These are phyloP conservation scores for Pseudoneurospora amorphoporcata DNA, from an alignment of 495 filamentous ascomycete genomes.

Conservation along the genomic window DNA sequence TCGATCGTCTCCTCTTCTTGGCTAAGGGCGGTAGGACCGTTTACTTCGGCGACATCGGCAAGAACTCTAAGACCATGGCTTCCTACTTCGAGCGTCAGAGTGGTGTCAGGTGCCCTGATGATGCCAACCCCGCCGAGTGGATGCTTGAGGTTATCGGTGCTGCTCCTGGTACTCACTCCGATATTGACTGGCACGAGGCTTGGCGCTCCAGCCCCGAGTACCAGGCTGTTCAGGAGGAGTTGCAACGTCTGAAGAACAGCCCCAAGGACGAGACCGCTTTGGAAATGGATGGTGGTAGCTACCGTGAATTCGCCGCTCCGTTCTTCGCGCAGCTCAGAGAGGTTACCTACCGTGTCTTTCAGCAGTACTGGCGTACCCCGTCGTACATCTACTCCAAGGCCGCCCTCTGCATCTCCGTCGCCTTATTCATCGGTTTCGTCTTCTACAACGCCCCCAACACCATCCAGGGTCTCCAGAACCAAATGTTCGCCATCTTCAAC, in stretches of 20 bases:
- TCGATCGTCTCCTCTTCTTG: conserved; percentile 80
- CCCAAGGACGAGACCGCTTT: conserved; percentile 36
- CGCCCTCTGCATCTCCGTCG: conserved; percentile 46
- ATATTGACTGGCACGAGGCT: conserved; percentile 71
- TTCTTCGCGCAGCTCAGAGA: conserved; percentile 43
- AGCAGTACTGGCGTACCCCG: conserved; percentile 86
- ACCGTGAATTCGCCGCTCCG: conserved; percentile 46
- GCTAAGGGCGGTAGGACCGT: conserved; percentile 73
- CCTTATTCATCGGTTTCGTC: conserved; percentile 79
- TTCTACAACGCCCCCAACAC: conserved; percentile 65
- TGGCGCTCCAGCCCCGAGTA: conserved; percentile 75
- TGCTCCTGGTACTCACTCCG: conserved; percentile 65
- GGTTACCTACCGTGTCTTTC: conserved; percentile 58
- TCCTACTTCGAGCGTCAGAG: conserved; percentile 78
- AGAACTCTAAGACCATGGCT: conserved; percentile 61
- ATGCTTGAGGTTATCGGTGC: conserved; percentile 93
- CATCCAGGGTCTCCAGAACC: conserved; percentile 74
- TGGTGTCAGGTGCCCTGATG: conserved; percentile 56
- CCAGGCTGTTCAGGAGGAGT: conserved; percentile 52
- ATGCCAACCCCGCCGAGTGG: conserved; percentile 91
- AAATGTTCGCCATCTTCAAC: conserved; percentile 82
- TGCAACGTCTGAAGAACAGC: conserved; percentile 55
- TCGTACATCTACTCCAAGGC: conserved; percentile 71
- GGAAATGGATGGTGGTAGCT: conserved; percentile 24
- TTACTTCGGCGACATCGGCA: conserved; percentile 84